These are phyloP conservation scores for Rhynchospora pubera DNA, from an alignment of 176 grass and related monocot species.

Conservation along the genomic window DNA sequence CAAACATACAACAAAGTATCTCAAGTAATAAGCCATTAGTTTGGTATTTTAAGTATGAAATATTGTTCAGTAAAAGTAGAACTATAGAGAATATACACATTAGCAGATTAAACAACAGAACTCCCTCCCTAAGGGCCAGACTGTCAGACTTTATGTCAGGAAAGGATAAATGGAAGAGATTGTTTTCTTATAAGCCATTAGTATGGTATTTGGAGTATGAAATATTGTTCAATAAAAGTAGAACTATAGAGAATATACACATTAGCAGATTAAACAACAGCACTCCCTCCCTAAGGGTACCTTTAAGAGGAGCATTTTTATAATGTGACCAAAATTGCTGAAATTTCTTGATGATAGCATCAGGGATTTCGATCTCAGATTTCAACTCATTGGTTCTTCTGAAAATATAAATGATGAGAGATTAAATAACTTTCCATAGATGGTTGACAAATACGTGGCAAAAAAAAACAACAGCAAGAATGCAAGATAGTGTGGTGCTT, in stretches of 20 bases:
- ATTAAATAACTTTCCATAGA: not conserved
- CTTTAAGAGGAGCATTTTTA: conserved; percentile 47
- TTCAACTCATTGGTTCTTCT: conserved; percentile 87
- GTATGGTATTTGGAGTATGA: not conserved
- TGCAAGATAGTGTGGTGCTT: too few species aligned
- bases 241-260: not conserved
- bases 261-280: too few species aligned
- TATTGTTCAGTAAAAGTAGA: not conserved
- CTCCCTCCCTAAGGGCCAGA: conserved; percentile 4
- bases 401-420: conserved; percentile 9
- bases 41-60: not conserved
- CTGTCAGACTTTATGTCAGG: too few species aligned
- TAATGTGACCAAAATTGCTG: conserved; percentile 52
- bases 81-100: not conserved
- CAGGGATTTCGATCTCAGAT: conserved; percentile 62
- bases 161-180: too few species aligned
- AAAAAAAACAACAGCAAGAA: not conserved
- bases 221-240: not conserved
- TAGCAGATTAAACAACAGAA: not conserved
- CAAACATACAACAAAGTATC: too few species aligned
- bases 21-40: too few species aligned
- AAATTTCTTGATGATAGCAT: conserved; percentile 46
- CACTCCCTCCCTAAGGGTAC: conserved; percentile 27
- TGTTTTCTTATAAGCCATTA: not conserved
- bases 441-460: not conserved